Base-by-base conservation (phyloP, 164 flowering plant genomes). In the Vitis amurensis region DNA sequence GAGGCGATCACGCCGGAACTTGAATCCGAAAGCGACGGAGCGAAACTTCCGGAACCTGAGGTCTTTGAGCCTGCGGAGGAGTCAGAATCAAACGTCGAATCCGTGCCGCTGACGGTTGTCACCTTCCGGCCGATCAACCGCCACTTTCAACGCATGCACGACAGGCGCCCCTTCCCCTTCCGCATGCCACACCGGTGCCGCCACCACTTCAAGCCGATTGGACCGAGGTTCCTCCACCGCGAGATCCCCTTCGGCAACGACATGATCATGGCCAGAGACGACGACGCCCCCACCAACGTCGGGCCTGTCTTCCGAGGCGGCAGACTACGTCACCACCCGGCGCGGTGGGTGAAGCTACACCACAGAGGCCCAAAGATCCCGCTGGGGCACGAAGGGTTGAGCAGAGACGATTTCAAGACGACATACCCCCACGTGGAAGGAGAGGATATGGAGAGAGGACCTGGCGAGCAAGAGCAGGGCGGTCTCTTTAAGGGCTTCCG, bases 71-170 rank as follows among this genome's bases (percentile, higher is more conserved):
- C 65, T 17, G 16, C 52, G 17, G 58, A 55, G 1, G 31, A 30
- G 1, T 37, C n/a, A 11, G 59, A 29, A 9, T 17, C 61, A 23
- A 50, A 56, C 12, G 4, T 31, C 6, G 57, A 58, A 1, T 11
- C 71, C 61, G 48, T 29, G n/a, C 84, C 88, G 76, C 48, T 81
- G 68, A 78, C 66, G 23, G 10, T 74, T 14, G 27, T 77, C 50
- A 76, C 63, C 6, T 79, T 87, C 81, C 86, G 76, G 55, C 81
- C 86, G 4, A 50, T 73, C 63, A 77, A 81, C 74, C 86, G 74
- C 59, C 87, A 70, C 30, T 76, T 78, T 77, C 72, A 55, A 14
- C 72, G 64, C 49, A 19, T 63, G 48, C 59, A 53, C 47, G 52
- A 11, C 11, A 51, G 51, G 8, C 75, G 66, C 3, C 79, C 74